Base-by-base conservation (phyloP, 1,284 basidiomycete species). In the Microbotryum scabiosae region DNA sequence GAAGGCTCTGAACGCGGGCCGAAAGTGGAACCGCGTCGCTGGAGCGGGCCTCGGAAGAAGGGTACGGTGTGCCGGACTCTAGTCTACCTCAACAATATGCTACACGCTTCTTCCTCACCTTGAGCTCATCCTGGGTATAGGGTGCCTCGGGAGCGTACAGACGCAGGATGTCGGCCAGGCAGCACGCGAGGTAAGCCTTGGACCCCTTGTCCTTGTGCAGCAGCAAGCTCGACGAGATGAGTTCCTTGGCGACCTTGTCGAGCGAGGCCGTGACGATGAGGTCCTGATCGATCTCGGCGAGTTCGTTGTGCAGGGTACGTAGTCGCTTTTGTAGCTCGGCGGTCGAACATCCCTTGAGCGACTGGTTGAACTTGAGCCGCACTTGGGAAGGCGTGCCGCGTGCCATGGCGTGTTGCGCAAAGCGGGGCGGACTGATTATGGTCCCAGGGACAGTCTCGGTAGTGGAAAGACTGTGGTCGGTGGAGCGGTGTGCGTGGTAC, bases 81-180 rank as follows among this genome's bases (percentile, higher is more conserved):
- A 30, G 30, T 30, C 1, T 30, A 30, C 30, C 7, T 9, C 30
- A 30, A 30, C 28, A 30, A 30, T 8, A 30, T 9, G 9, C 7
- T 9, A 30, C 10, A 8, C 36, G 43, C 21, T 26, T 41, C 21
- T 26, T 41, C 66, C 75, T 63, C 60, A 80, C 80, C 65, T 78
- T 75, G 46, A 97, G 83, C 74, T 97, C 89, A 52, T 81, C 77
- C 54, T 85, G 84, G 4, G 86, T 93, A 74, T 94, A 98, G 12
- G 96, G 96, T 32, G 96, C 94, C 73, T 97, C 90, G 2, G 96
- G 96, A 1, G 96, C 96, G 75, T 92, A 97, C 51, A 98, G 81
- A 44, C 91, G 79, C 54, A 99, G 83, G 62, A 97, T 79, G 75
- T 99, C 93, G 2, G 92, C 91, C 21, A 99, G 81, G 76, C 92